Conservation (phyloP, 148 eudicot genomes). For the Camellia japonica region DNA sequence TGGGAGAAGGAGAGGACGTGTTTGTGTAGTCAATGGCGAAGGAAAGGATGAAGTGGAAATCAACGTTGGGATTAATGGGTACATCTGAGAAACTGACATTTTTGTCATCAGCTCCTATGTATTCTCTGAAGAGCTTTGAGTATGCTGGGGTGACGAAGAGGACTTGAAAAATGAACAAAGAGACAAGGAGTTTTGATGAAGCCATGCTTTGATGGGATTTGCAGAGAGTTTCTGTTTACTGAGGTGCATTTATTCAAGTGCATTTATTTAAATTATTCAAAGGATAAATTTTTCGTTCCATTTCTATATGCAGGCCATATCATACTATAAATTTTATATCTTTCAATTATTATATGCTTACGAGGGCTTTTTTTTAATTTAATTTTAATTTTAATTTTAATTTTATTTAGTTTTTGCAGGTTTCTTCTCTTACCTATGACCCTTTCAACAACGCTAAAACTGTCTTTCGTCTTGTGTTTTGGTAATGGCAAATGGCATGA, state of each 20-base stretch:
- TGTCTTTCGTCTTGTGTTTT: neutral
- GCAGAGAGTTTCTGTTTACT: neutral
- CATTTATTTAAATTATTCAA: neutral
- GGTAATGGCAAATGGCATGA: neutral
- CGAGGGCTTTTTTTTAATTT: neutral
- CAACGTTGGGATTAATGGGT: slow-evolving; percentile 26
- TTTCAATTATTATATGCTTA: neutral
- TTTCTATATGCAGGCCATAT: neutral
- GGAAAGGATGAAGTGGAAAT: slow-evolving; percentile 29
- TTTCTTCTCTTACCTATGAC: neutral
- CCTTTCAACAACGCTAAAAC: neutral
- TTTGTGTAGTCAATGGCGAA: slow-evolving; percentile 30
- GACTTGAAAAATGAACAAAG: slow-evolving; percentile 4
- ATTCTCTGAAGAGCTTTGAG: slow-evolving; percentile 29
- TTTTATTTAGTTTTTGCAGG: neutral
- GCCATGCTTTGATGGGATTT: slow-evolving; percentile 11
- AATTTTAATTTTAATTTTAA: too few species aligned
- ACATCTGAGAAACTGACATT: slow-evolving; percentile 28
- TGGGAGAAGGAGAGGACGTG: slow-evolving; percentile 15
- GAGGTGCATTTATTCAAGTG: neutral
- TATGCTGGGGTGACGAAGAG: slow-evolving; percentile 8
- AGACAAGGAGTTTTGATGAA: slow-evolving; percentile 5
- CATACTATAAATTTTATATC: neutral
- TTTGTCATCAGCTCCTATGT: slow-evolving; percentile 32
- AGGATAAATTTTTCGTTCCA: neutral